Evolutionary conservation across 352 stramenopile species (phyloP), one percentile per base, ranked within the genome.

Genomic region (Pythium insidiosum): DNA sequence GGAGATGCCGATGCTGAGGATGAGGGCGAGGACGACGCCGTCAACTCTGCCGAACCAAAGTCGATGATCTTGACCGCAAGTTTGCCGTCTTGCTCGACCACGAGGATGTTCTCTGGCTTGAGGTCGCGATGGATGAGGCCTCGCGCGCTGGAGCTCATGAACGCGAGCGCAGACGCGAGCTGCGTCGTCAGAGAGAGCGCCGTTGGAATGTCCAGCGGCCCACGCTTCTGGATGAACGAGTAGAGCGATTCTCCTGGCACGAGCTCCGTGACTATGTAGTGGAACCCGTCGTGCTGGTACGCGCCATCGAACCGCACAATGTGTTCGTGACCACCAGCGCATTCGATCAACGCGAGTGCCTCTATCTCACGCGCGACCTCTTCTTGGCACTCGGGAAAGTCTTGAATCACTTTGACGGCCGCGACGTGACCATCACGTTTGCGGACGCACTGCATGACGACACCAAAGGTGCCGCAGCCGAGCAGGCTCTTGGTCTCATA

Each of bases 101-200:
- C 48, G 66, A 95, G 85, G 47, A 95, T 67, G 46, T 95, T 95
- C 48, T 92, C 84, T 0, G 84, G 84, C 47, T 95, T 95, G 13
- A 95, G 58, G 48, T 95, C 84, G n/a, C 83, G 73, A 44, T 95
- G 84, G 24, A 89, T 59, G 23, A 94, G 63, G 33, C 68, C 43
- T n/a, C n/a, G n/a, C n/a, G n/a, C n/a, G 10, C 62, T 31, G 33
- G 84, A 56, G 7, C 33, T 23, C 42, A 95, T 69, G 45, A 91
- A 94, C 22, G 61, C 53, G 24, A 94, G 47, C 16, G 78, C 81
- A 23, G 68, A 73, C 6, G 73, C 68, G 13, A 94, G 47, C 34
- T 94, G 76, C 6, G 62, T 57, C 6, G 71, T 61, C 13, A 91
- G 63, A 29, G 73, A 54, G 20, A 88, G 37, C 21, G 81, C 68